phyloP scores from a whole-genome alignment of 2,329 filamentous ascomycete genomes.

The Xylaria multiplex region DNA sequence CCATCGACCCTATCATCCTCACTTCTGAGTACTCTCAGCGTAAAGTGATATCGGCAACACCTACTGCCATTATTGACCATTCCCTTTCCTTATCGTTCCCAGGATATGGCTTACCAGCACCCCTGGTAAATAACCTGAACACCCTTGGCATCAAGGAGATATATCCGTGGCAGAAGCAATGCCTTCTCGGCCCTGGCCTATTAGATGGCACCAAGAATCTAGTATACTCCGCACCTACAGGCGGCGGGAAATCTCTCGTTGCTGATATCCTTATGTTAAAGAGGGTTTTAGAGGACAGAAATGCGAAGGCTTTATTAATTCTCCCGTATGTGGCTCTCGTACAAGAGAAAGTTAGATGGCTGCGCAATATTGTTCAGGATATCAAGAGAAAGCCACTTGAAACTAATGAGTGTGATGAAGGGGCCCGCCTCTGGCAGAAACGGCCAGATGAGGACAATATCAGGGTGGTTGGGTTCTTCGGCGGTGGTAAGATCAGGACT shows the following conservation, averaged over 20 bases:
- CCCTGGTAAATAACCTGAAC: slow-evolving; percentile 72
- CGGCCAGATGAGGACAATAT: slow-evolving; percentile 68
- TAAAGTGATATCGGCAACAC: slow-evolving; percentile 62
- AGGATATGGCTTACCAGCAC: slow-evolving; percentile 68
- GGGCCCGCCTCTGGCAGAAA: slow-evolving; percentile 60
- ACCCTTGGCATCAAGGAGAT: slow-evolving; percentile 75
- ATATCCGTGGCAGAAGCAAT: slow-evolving; percentile 83
- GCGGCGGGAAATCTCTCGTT: slow-evolving; percentile 80
- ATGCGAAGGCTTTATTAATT: slow-evolving; percentile 75
- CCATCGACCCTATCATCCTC: slow-evolving; percentile 43
- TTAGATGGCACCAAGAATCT: slow-evolving; percentile 73
- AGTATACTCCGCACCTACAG: slow-evolving; percentile 83
- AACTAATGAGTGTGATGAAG: slow-evolving; percentile 47
- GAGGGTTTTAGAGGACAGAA: slow-evolving; percentile 70
- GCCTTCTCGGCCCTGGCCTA: slow-evolving; percentile 73
- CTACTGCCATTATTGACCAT: slow-evolving; percentile 61
- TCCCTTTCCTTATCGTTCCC: slow-evolving; percentile 70
- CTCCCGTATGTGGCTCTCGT: slow-evolving; percentile 83
- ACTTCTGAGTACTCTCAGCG: slow-evolving; percentile 68
- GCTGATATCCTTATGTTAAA: slow-evolving; percentile 79
- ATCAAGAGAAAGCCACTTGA: slow-evolving; percentile 57
- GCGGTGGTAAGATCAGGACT: slow-evolving; percentile 73
- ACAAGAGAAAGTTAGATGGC: slow-evolving; percentile 81
- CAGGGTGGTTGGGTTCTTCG: slow-evolving; percentile 77
- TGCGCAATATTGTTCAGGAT: slow-evolving; percentile 72